Evolutionary conservation across 306 rosid genomes (phyloP), one percentile per base, ranked within the genome.

Genomic region (Gleditsia sinensis): DNA sequence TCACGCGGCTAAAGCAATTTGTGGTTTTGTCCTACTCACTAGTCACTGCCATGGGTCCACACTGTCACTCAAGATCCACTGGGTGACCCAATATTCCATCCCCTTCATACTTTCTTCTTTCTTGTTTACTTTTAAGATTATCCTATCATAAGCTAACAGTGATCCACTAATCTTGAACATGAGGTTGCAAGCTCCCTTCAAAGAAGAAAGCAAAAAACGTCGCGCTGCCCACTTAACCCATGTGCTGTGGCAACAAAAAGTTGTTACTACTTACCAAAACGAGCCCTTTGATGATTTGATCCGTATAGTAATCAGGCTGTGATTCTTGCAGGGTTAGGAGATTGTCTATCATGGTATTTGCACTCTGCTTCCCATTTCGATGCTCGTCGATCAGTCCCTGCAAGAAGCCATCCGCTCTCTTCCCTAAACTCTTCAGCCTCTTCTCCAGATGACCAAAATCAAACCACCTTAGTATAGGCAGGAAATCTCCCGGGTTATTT

Each of bases 351-450:
- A 85, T 80, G 0, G 87, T 87, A 4, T 72, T 75, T 12, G 9
- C 20, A 19, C 39, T 46, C 40, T 7, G 17, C 25, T 46, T 72
- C 40, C 72, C 56, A 7, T 20, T 59, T 3, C 85, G 78, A 34
- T 77, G 88, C 32, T 88, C 86, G 14, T 88, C 90, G n/a, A 88
- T 63, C 34, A 88, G 61, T 3, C 86, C 85, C 74, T 88, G 92
- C 27, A 81, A 60, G 67, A 83, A 80, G 4, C 42, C 19, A 71
- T 87, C 89, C 0, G 37, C 27, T 67, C 14, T 83, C 53, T 46
- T 66, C 1, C 75, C 72, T 17, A 83, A 9, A 12, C 58, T 67
- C 70, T 39, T 54, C 2, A 83, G 13, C 54, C 32, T 85, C 16
- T 71, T 83, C 60, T 78, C 82, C 32, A 57, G 49, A 2, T 69